Evolutionary conservation across 2,329 filamentous ascomycete genomes (phyloP), one percentile per base, ranked within the genome.

Genomic region (Fusarium chuoi): DNA sequence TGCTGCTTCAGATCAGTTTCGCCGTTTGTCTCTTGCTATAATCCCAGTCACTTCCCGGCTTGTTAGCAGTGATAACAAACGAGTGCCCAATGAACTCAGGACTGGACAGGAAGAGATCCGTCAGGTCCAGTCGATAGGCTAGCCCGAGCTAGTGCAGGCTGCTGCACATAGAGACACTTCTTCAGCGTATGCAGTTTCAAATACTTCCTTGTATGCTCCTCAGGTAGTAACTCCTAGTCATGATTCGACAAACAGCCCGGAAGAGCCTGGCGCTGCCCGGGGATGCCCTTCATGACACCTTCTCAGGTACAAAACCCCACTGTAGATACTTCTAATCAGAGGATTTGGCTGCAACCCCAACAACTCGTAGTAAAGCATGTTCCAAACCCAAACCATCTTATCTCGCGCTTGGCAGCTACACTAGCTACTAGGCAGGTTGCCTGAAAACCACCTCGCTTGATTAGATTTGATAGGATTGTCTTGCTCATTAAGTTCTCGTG

Each of bases 41-140:
- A 68, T 36, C 60, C 41, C 33, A n/a, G 54, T 39, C 45, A 35
- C 64, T 67, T 55, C 49, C 57, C 28, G 42, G 52, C 60, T 57
- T 45, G 36, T 59, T 33, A 67, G 55, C 46, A 41, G 36, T 28
- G 54, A 68, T 49, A 70, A 63, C 65, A 44, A 71, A 64, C 66
- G 45, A 51, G 56, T 69, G 64, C 75, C 64, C 65, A 72, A 57
- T 73, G 57, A 74, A 59, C 52, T 58, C 30, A 20, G 60, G 44
- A 69, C 64, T 71, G 62, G 71, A 46, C 39, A 68, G 63, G 71
- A 74, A 69, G 64, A 57, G 51, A 65, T 55, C 71, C 71, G 63
- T 59, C 11, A 62, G 64, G 68, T 65, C 69, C 71, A 75, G 61
- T 75, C 73, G 65, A 69, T 63, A 58, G 68, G 60, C 63, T 67